Evolutionary conservation across 768 basidiomycete species (phyloP).

Genomic region (Leccinum aurantiacum): DNA sequence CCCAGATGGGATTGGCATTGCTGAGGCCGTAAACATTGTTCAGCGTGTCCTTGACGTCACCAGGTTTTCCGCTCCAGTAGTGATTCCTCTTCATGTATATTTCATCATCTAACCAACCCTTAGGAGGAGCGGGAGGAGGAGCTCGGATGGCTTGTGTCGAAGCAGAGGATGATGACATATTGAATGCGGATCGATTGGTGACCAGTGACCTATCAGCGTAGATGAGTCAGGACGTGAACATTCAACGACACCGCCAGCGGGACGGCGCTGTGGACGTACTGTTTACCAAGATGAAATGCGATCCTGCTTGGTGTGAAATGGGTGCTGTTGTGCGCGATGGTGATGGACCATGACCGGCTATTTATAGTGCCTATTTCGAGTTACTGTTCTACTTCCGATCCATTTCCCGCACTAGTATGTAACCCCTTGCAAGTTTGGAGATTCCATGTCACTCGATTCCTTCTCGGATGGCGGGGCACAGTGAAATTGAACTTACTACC

Average conservation of each 20-base stretch:
- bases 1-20: no score
- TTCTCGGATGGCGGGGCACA: no score
- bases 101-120: constrained; percentile 1
- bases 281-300: neutral
- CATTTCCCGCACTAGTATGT: no score
- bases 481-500: no score
- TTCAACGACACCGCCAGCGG: neutral
- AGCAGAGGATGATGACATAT: neutral
- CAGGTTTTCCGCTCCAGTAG: constrained; percentile 1
- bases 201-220: neutral
- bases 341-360: no score
- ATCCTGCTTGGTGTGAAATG: no score
- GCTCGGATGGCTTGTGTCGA: neutral
- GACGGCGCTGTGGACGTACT: neutral
- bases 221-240: neutral
- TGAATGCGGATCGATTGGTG: neutral
- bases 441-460: no score
- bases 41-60: neutral
- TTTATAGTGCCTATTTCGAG: no score
- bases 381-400: no score
- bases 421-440: no score
- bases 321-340: no score
- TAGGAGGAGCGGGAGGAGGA: neutral
- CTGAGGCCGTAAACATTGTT: neutral
- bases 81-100: neutral